Base-by-base conservation (phyloP, 2,329 filamentous ascomycete species). In the Fusarium sp. region DNA sequence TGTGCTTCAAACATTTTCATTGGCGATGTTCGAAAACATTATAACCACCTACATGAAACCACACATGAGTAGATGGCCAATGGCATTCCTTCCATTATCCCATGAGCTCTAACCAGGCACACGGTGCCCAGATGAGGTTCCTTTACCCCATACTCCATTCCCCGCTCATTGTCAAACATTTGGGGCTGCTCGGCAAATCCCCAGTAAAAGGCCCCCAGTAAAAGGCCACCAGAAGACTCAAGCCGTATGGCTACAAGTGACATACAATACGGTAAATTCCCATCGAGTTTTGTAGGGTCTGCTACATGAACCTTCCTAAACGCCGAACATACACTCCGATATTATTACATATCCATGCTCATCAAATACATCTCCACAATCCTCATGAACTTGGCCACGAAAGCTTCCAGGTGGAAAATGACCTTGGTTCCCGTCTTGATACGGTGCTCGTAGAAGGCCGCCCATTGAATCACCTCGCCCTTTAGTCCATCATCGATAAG, bases 301-400 rank as follows among this genome's bases (percentile, higher is more conserved):
- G 52, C 56, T 64, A 61, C 57, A 56, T 61, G 55, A 50, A 62
- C 59, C 63, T 56, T 51, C 52, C 65, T 56, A 69, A 75, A 76
- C 75, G 69, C 71, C 69, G 28, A 56, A 47, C 50, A 48, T n/a
- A 36, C 38, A 51, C 43, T 60, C 54, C 49, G 42, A 38, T 52
- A 52, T 49, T 44, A 60, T 81, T 76, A 88, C 80, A 88, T 82
- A 54, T 94, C 92, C 89, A 96, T 94, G 67, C 90, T 92, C 92
- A 97, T 95, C 57, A 90, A 79, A 75, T 89, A 96, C 89, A 94
- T 95, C 83, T 99, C 96, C 67, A 95, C 87, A 70, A 98, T 88
- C 72, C 95, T 88, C 95, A 99, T 98, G 77, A 98, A 97, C 82
- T 97, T 98, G 58, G 95, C 95, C 59, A 99, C 96, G 79, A 99